phyloP scores from a whole-genome alignment of 176 grass and related monocot genomes.

The Carex myosuroides region DNA sequence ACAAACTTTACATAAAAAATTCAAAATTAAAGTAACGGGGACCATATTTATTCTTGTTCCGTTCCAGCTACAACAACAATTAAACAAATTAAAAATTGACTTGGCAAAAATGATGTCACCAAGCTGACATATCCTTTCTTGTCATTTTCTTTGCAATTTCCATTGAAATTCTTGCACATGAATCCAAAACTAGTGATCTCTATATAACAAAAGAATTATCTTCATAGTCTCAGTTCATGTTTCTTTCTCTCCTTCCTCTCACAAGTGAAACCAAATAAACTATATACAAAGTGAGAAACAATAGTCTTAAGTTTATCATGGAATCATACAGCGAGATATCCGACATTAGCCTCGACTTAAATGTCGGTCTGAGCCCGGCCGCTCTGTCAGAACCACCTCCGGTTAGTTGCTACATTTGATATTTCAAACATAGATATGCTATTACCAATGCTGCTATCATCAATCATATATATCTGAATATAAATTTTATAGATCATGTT shows the following conservation, averaged over 20 bases:
- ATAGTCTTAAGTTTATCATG: slow-evolving; percentile 25
- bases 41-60: too few relatives aligned
- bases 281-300: not conserved
- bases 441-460: too few relatives aligned
- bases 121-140: not conserved
- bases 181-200: not conserved
- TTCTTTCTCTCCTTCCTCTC: not conserved
- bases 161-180: not conserved
- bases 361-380: slow-evolving; percentile 22
- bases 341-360: slow-evolving; percentile 47
- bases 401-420: not conserved
- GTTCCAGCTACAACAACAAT: too few relatives aligned
- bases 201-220: not conserved
- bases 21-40: too few relatives aligned
- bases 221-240: not conserved
- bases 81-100: too few relatives aligned
- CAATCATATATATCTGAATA: too few relatives aligned
- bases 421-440: too few relatives aligned
- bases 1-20: too few relatives aligned
- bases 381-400: not conserved
- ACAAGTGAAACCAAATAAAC: not conserved
- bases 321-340: not conserved
- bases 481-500: not conserved
- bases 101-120: not conserved
- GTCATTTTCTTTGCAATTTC: not conserved